A percentile compares a stretch with the other conserved stretches of the same genome.
phyloP scores from a whole-genome alignment of 108 stramenopile species.

The Skeletonema costatum region DNA sequence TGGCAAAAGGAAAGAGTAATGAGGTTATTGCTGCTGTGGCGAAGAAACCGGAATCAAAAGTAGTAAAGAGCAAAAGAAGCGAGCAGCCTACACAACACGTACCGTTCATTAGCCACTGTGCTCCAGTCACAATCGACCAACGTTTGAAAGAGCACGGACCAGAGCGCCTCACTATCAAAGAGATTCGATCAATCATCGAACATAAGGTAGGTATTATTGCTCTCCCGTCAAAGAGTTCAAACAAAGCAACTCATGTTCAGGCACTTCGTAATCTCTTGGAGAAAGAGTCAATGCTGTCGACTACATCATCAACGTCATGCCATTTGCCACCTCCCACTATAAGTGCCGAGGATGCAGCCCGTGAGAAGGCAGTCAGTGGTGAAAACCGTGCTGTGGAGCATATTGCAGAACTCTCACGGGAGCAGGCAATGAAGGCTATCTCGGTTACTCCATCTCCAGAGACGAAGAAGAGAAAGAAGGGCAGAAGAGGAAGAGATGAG shows the following conservation, averaged over 20 bases:
- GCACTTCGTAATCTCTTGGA: constrained; percentile 19
- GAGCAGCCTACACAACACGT: constrained; percentile 28
- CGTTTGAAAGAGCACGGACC: constrained; percentile 53
- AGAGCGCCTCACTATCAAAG: constrained; percentile 54
- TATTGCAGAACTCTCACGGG: constrained; percentile 64
- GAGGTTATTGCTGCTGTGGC: not conserved
- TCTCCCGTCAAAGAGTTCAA: constrained; percentile 38
- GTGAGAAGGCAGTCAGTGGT: constrained; percentile 62
- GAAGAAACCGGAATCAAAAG: not conserved
- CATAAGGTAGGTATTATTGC: constrained; percentile 8
- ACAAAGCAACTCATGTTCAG: constrained; percentile 48
- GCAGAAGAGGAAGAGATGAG: not conserved
- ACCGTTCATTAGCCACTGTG: constrained; percentile 74
- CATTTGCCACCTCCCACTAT: constrained; percentile 36
- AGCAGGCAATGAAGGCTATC: constrained; percentile 57
- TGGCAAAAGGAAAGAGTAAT: not conserved
- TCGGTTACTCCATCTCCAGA: constrained; percentile 30
- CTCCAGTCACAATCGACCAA: constrained; percentile 33
- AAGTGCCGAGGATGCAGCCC: constrained; percentile 64
- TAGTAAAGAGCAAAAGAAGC: not conserved
- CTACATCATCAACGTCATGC: not conserved
- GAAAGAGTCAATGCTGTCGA: not conserved
- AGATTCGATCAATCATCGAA: constrained; percentile 53
- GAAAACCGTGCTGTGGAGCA: constrained; percentile 76
- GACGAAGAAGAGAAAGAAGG: not conserved